phyloP scores from a whole-genome alignment of 2,329 filamentous ascomycete genomes.

The Gaeumannomyces sp. region DNA sequence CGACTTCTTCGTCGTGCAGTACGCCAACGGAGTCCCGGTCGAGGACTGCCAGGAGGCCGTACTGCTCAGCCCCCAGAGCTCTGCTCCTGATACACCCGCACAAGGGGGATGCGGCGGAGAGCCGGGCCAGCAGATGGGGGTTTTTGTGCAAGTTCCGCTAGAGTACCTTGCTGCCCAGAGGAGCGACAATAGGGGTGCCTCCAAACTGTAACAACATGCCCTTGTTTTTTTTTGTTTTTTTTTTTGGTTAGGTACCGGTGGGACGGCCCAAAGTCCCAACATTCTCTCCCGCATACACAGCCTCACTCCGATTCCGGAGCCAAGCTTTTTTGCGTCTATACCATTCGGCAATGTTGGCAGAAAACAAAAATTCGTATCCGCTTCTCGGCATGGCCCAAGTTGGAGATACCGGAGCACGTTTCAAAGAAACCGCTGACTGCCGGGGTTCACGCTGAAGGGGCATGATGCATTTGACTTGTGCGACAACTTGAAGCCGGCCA shows the following conservation, averaged over 20 bases:
- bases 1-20: conserved; percentile 87
- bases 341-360: neutral
- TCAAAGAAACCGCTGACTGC: neutral
- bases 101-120: neutral
- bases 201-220: neutral
- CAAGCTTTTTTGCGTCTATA: too few species aligned
- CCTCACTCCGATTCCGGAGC: too few species aligned
- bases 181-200: neutral
- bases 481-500: neutral
- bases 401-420: neutral
- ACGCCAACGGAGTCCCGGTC: conserved; percentile 69
- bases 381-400: neutral
- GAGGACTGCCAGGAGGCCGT: conserved; percentile 87
- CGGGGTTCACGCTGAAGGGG: neutral
- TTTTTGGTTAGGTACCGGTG: too few species aligned
- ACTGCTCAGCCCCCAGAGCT: conserved; percentile 16
- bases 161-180: neutral
- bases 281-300: too few species aligned
- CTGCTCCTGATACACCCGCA: too few species aligned
- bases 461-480: neutral
- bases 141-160: neutral
- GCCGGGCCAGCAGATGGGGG: neutral
- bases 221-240: neutral
- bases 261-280: too few species aligned
- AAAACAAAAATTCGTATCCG: neutral